Evolutionary conservation across 805 yeast species (phyloP).

Genomic region (Wickerhamomyces rabaulensis): DNA sequence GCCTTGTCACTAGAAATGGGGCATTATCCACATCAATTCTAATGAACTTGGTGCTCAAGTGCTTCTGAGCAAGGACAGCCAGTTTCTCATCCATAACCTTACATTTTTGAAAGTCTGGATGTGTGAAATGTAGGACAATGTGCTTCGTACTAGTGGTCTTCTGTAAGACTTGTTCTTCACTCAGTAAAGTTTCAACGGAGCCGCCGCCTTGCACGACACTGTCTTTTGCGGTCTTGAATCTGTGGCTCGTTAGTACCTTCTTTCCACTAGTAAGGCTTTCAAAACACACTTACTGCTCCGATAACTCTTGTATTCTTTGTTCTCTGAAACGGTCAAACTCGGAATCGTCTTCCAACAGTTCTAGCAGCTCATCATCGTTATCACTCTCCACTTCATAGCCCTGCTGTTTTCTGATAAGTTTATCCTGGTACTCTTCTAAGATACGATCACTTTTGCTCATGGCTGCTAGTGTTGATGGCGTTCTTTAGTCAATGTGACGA

Average conservation of each 20-base stretch:
- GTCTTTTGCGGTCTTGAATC: conserved; percentile 29
- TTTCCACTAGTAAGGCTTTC: no score
- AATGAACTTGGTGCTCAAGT: conserved; percentile 48
- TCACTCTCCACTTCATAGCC: conserved; percentile 22
- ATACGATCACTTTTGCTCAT: conserved; percentile 7
- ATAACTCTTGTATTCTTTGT: conserved; percentile 53
- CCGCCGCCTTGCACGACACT: conserved; percentile 40
- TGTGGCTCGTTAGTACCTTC: conserved; percentile 8
- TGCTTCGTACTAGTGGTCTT: conserved; percentile 36
- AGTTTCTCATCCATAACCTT: conserved; percentile 46
- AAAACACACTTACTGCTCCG: conserved; percentile 27
- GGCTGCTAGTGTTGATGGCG: no score
- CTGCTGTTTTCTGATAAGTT: conserved; percentile 21
- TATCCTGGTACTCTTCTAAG: conserved; percentile 41
- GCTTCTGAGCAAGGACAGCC: conserved; percentile 46
- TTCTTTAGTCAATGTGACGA: neutral
- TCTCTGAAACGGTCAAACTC: conserved; percentile 55
- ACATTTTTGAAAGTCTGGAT: conserved; percentile 58
- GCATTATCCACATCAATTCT: conserved; percentile 58
- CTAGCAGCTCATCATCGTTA: conserved; percentile 39
- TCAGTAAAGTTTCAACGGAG: conserved; percentile 31
- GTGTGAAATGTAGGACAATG: conserved; percentile 59
- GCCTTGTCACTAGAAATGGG: conserved; percentile 64
- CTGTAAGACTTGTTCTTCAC: conserved; percentile 56
- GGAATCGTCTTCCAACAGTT: conserved; percentile 44